Evolutionary conservation across 257 asterid species (phyloP), one percentile per base, ranked within the genome.

Genomic region (Gentiana dahurica): DNA sequence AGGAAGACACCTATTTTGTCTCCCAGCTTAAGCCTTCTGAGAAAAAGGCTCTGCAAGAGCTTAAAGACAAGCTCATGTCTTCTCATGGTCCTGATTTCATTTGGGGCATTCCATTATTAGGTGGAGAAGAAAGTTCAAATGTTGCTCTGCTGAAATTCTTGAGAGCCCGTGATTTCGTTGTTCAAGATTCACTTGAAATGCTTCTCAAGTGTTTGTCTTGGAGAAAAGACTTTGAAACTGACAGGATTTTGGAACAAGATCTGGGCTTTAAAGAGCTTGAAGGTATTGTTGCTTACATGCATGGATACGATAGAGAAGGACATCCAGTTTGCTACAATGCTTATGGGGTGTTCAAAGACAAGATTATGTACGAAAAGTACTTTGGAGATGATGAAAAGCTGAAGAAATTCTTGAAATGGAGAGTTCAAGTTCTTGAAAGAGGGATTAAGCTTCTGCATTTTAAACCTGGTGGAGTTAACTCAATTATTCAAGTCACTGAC

Each of bases 301-400:
- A 81, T 15, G 81, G 84, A 0, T 68, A 41, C 37, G 97, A 88
- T 55, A 60, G 79, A 3, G 73, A 71, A 7, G 85, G 93, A 1
- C 97, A 81, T 33, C 98, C 98, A 0, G 89, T 85, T 51, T 92
- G 98, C 54, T 92, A 88, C 68, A 92, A 92, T 63, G 90, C 94
- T 10, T 88, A 92, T 50, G 98, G 98, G 5, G 73, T 81, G 1
- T 92, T 91, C 56, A 85, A 78, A 34, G 95, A 92, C 4, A 72
- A 53, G 45, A 90, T 75, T 10, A 80, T 85, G 85, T 88, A 78
- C 41, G 93, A 78, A 1, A 81, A 59, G 61, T 35, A 72, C 0
- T 85, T 92, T 62, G 97, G 95, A 0, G 82, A 81, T 60, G 89
- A 79, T 1, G 89, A 81, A 44, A 84, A 81, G 46, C 62, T 81